These are phyloP conservation scores for Citrus cavaleriei DNA, from an alignment of 345 rosid species.

Conservation along the genomic window DNA sequence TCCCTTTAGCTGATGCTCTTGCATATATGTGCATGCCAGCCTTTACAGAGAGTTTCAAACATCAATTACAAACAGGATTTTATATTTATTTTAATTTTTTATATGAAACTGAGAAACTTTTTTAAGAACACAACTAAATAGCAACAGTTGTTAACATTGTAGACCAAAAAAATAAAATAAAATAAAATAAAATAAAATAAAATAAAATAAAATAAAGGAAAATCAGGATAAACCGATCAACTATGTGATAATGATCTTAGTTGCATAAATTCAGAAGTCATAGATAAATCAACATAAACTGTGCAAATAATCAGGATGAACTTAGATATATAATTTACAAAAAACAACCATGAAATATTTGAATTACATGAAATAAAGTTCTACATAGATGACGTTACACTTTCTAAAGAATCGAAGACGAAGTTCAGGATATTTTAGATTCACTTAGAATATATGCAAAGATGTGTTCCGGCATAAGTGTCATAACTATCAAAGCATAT, in stretches of 20 bases:
- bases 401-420: neutral
- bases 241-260: neutral
- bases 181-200: too few relatives aligned
- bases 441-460: neutral
- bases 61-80: neutral
- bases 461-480: neutral
- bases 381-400: too few relatives aligned
- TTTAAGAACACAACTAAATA: constrained; percentile 5
- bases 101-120: too few relatives aligned
- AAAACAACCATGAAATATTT: neutral
- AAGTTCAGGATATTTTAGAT: neutral
- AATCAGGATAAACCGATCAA: neutral
- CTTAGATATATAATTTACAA: neutral
- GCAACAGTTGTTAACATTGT: neutral
- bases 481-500: neutral
- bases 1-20: constrained; percentile 90
- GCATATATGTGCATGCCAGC: constrained; percentile 97
- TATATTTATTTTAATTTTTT: too few relatives aligned
- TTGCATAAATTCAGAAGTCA: neutral
- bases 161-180: too few relatives aligned
- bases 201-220: neutral
- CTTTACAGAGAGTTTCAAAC: constrained; percentile 30
- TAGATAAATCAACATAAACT: too few relatives aligned
- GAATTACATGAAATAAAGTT: neutral
- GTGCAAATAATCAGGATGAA: neutral